Percentiles rank a stretch among this genome's conserved stretches.
Evolutionary conservation across 306 rosid genomes (phyloP).

Genomic region (Arachis stenosperma): DNA sequence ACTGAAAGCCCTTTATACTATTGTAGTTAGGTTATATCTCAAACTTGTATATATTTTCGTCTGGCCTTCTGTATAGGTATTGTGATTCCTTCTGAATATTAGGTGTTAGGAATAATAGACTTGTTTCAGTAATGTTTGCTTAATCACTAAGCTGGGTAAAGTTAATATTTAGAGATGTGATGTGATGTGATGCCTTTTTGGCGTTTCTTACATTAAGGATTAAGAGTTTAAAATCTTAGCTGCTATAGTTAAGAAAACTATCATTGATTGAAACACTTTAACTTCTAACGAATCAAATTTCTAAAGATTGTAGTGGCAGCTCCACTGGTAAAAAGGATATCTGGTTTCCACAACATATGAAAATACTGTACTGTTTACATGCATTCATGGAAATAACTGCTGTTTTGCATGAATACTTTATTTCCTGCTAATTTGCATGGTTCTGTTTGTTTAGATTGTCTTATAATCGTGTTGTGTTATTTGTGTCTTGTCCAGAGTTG

Average conservation of each 20-base stretch:
- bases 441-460: not conserved
- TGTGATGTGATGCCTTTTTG: conserved; percentile 12
- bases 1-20: not conserved
- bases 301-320: not conserved
- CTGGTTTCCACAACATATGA: not conserved
- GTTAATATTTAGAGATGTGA: not conserved
- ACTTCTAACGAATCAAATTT: not conserved
- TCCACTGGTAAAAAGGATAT: not conserved
- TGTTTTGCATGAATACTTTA: not conserved
- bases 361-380: not conserved
- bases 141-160: not conserved
- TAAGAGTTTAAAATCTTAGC: not conserved
- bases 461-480: conserved; percentile 15
- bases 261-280: not conserved
- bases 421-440: conserved; percentile 10
- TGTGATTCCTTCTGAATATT: not conserved
- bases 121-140: not conserved
- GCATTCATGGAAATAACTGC: conserved; percentile 3
- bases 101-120: conserved; percentile 9
- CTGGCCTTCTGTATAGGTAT: not conserved
- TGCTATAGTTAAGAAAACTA: not conserved
- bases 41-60: conserved; percentile 8
- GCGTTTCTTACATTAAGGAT: not conserved
- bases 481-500: conserved; percentile 55
- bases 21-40: not conserved